Evolutionary conservation across 202 grass and related monocot species (phyloP).

Genomic region (Cymbopogon flexuosus): DNA sequence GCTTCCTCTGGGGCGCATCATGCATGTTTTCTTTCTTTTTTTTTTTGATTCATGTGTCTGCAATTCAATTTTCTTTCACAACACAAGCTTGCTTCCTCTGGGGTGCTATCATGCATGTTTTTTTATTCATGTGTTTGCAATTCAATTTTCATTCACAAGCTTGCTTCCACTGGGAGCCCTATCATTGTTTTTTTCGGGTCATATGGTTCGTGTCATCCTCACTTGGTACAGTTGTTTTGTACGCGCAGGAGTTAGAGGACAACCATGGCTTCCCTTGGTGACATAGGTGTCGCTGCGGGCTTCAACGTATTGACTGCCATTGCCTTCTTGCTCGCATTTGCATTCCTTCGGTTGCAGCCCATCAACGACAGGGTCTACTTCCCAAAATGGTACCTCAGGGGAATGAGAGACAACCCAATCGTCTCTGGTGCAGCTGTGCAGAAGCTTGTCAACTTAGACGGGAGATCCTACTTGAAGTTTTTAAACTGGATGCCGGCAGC

Average conservation of each 20-base stretch:
- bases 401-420: constrained; percentile 53
- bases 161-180: background rate
- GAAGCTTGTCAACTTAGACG: constrained; percentile 75
- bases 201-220: background rate
- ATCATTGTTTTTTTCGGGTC: background rate
- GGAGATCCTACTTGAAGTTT: constrained; percentile 70
- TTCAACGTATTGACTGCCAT: constrained; percentile 65
- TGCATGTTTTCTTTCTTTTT: too few relatives aligned
- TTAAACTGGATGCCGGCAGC: constrained; percentile 82
- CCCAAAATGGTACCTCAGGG: constrained; percentile 87
- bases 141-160: background rate
- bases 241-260: constrained; percentile 24
- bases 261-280: constrained; percentile 59
- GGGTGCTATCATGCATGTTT: background rate
- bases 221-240: background rate
- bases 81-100: too few relatives aligned
- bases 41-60: too few relatives aligned
- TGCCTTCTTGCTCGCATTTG: constrained; percentile 70
- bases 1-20: too few relatives aligned
- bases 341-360: constrained; percentile 76
- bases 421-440: constrained; percentile 43
- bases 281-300: constrained; percentile 59
- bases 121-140: background rate
- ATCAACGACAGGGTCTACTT: constrained; percentile 90
- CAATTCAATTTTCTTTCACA: background rate